A percentile compares a stretch with the other conserved stretches of the same genome.
These are phyloP conservation scores for Lodderomyces margitis DNA, from an alignment of 1,139 yeast genomes.

Conservation along the genomic window DNA sequence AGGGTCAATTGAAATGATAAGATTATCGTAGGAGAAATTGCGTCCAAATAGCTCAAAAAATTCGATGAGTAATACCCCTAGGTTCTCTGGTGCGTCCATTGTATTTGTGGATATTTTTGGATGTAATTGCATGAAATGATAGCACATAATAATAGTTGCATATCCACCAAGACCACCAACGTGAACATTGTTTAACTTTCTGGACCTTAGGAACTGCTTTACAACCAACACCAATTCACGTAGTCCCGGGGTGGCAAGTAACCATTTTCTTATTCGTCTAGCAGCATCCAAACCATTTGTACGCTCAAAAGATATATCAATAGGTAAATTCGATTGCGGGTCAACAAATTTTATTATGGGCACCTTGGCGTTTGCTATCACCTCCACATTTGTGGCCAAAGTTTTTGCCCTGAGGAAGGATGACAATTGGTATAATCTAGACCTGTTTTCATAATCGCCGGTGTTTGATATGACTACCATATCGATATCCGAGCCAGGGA, in stretches of 20 bases:
- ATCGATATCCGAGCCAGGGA: constrained; percentile 97
- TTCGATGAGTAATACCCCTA: constrained; percentile 87
- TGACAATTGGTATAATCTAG: constrained; percentile 71
- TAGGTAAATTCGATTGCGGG: constrained; percentile 64
- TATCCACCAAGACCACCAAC: constrained; percentile 97
- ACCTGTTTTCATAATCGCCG: constrained; percentile 66
- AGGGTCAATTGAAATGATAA: constrained; percentile 61
- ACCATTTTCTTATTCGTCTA: constrained; percentile 73
- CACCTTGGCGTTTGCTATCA: constrained; percentile 88
- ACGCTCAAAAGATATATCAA: constrained; percentile 91
- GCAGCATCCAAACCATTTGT: constrained; percentile 88
- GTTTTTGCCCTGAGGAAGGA: constrained; percentile 61
- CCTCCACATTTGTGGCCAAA: constrained; percentile 74
- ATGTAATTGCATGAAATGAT: constrained; percentile 77
- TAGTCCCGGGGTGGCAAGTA: constrained; percentile 70
- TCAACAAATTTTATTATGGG: constrained; percentile 95
- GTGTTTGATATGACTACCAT: constrained; percentile 75
- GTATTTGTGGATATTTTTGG: constrained; percentile 71
- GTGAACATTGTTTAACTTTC: constrained; percentile 87
- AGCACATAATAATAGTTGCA: constrained; percentile 83
- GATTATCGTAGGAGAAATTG: constrained; percentile 81
- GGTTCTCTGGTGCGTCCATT: constrained; percentile 67
- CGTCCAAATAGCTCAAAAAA: constrained; percentile 95
- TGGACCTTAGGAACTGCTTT: constrained; percentile 80
- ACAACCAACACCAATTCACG: constrained; percentile 81